Base-by-base conservation (phyloP, 257 asterid species). In the Dorcoceras hygrometricum region DNA sequence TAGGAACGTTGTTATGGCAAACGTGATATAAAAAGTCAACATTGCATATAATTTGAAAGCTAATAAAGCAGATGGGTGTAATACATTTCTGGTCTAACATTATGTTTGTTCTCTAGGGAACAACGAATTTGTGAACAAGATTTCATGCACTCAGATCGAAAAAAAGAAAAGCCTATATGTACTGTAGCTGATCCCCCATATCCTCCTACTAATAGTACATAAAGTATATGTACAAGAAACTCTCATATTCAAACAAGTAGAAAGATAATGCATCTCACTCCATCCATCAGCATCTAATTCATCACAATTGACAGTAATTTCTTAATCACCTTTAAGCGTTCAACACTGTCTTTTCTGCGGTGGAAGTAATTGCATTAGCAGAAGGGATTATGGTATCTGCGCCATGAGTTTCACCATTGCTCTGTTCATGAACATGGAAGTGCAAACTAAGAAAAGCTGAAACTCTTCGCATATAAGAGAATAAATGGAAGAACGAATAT, bases 401-500 rank as follows among this genome's bases (percentile, higher is more conserved):
- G 39, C 76, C 82, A 31, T 76, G 82, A 50, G 76, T 73, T 71
- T 82, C 90, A 58, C 91, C 84, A 11, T 81, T 75, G 62, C 76
- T 77, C 98, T 91, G 77, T 23, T 11, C 20, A 28, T 58, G 74
- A 60, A 31, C 50, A 69, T 32, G 5, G 57, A 11, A 67, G 14
- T 20, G 55, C 6, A 66, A 6, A 3, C 25, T 22, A 66, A 29
- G 43, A 10, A 27, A 65, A 51, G 32, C 3, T 43, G 14, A 7
- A 12, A 20, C 11, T 27, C 24, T 11, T 10, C 26, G 6, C 16
- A 34, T 34, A 2, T 6, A 65, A 31, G n/a, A 26, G 50, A 73
- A 57, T 50, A 20, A 53, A 56, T 0, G 22, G 11, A 20, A 50
- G 36, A 22, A 53, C n/a, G 51, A 23, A 22, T 11, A 16, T 23